Evolutionary conservation across 1,139 yeast genomes (phyloP).

Genomic region (Yamadazyma taylorii): DNA sequence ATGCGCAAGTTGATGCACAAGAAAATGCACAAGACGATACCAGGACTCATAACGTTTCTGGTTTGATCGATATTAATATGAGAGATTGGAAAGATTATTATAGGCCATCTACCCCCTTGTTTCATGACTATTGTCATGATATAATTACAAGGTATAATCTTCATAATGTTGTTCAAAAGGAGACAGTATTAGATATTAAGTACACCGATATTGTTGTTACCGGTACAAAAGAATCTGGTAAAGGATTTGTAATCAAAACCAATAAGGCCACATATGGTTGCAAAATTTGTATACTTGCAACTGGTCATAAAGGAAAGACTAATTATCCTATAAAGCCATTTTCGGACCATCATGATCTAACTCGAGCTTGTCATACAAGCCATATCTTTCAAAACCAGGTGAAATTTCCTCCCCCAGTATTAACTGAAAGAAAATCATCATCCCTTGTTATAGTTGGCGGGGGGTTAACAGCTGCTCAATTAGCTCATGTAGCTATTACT

Average conservation of each 20-base stretch:
- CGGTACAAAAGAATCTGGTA: slow-evolving; percentile 25
- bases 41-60: slow-evolving; percentile 28
- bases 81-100: slow-evolving; percentile 49
- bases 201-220: slow-evolving; percentile 27
- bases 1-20: too few species aligned
- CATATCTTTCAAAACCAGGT: slow-evolving; percentile 35
- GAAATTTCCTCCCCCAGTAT: slow-evolving; percentile 21
- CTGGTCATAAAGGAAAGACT: slow-evolving; percentile 42
- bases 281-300: slow-evolving; percentile 38
- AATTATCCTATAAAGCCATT: slow-evolving; percentile 36
- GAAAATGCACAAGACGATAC: neutral
- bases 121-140: slow-evolving; percentile 40
- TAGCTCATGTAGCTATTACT: slow-evolving; percentile 40
- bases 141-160: slow-evolving; percentile 36
- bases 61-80: slow-evolving; percentile 43
- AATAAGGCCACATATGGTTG: slow-evolving; percentile 32
- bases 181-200: slow-evolving; percentile 32
- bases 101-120: slow-evolving; percentile 43
- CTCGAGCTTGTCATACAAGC: slow-evolving; percentile 44
- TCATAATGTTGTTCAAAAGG: slow-evolving; percentile 30
- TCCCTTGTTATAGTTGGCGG: slow-evolving; percentile 47
- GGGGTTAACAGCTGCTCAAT: slow-evolving; percentile 49
- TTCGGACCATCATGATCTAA: slow-evolving; percentile 20
- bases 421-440: slow-evolving; percentile 12
- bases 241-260: slow-evolving; percentile 32